A percentile compares a stretch with the other conserved stretches of the same genome.
phyloP scores from a whole-genome alignment of 768 basidiomycete species.

The Epithele typhae region DNA sequence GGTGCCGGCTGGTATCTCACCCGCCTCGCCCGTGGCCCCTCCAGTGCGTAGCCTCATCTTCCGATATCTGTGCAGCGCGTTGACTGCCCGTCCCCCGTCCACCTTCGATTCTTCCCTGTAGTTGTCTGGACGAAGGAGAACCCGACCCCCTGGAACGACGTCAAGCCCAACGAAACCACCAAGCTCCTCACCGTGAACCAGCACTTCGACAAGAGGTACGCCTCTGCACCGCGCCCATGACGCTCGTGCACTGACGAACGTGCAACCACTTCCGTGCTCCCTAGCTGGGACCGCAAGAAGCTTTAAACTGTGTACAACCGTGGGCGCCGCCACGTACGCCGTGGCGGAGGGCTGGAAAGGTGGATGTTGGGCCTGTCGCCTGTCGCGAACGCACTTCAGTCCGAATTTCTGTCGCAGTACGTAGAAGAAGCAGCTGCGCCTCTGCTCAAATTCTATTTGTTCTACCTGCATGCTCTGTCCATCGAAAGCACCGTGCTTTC shows the following conservation, averaged over 20 bases:
- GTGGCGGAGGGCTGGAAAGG: too few species aligned
- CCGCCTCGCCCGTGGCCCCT: slow-evolving; percentile 40
- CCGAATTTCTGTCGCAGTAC: too few species aligned
- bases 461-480: too few species aligned
- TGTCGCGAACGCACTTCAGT: too few species aligned
- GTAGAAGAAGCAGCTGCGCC: too few species aligned
- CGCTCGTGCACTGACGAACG: too few species aligned
- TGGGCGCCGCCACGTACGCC: too few species aligned
- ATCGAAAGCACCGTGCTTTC: too few species aligned
- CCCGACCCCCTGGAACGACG: slow-evolving; percentile 85
- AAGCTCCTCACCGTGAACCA: slow-evolving; percentile 69
- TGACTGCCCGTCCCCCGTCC: neutral
- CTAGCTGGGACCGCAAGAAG: slow-evolving; percentile 74
- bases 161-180: slow-evolving; percentile 69
- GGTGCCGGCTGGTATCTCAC: slow-evolving; percentile 41
- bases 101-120: slow-evolving; percentile 14
- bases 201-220: slow-evolving; percentile 71
- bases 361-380: too few species aligned
- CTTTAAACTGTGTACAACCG: slow-evolving; percentile 36
- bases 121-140: slow-evolving; percentile 66
- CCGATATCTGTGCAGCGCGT: neutral
- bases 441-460: too few species aligned
- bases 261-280: too few species aligned
- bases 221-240: slow-evolving; percentile 7
- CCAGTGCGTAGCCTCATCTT: slow-evolving; percentile 25